Percentiles rank a stretch among this genome's conserved stretches.
phyloP scores from a whole-genome alignment of 495 filamentous ascomycete species.

The Entonaema liquescens region DNA sequence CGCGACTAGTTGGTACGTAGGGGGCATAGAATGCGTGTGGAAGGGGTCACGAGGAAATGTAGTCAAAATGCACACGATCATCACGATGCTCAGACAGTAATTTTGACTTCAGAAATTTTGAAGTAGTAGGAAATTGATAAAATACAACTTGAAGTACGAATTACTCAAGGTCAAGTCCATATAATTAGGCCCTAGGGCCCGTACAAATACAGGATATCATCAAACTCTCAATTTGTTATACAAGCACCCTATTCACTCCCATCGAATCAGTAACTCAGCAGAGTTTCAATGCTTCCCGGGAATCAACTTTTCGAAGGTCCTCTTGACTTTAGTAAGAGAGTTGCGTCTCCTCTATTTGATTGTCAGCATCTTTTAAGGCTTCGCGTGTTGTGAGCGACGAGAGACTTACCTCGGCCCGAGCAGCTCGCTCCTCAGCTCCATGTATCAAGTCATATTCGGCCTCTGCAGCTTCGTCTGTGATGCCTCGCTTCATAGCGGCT shows the following conservation, averaged over 20 bases:
- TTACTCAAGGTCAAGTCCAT: neutral
- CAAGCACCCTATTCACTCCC: neutral
- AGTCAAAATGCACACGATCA: no score
- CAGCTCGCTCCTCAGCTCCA: slow-evolving; percentile 40
- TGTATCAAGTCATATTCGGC: slow-evolving; percentile 46
- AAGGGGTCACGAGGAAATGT: no score
- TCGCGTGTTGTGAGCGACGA: no score
- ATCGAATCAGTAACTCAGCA: neutral
- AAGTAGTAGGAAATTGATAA: no score
- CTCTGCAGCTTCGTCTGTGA: slow-evolving; percentile 42
- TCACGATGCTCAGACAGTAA: no score
- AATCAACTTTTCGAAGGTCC: slow-evolving; percentile 37
- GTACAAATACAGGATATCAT: neutral
- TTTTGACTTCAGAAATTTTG: no score
- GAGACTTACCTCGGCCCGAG: slow-evolving; percentile 34
- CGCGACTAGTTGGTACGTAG: no score
- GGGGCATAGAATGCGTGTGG: no score
- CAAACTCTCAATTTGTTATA: slow-evolving; percentile 1
- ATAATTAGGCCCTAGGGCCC: neutral
- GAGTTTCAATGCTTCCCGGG: slow-evolving; percentile 40
- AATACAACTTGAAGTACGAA: neutral
- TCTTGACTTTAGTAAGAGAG: slow-evolving; percentile 36
- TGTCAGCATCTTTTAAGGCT: slow-evolving; percentile 2
- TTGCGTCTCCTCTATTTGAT: slow-evolving; percentile 21
- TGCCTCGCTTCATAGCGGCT: slow-evolving; percentile 42